A percentile compares a stretch with the other conserved stretches of the same genome.
These are phyloP conservation scores for Anaeromyces robustus DNA, from an alignment of 192 early-diverging fungal genomes.

Conservation along the genomic window DNA sequence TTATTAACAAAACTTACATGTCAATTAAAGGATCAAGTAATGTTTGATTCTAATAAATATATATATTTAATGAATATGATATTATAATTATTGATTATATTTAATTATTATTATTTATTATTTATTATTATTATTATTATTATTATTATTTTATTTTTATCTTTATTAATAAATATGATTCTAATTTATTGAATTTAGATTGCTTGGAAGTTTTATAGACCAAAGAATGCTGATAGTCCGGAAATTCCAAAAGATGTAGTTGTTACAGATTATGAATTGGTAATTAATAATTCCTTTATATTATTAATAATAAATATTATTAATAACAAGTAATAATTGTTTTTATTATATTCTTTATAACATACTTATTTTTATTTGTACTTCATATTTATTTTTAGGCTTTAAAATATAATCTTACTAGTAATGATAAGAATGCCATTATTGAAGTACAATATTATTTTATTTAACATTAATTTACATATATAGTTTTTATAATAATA, in stretches of 20 bases:
- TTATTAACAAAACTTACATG: slow-evolving; percentile 10
- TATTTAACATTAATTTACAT: not conserved
- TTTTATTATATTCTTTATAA: too few relatives aligned
- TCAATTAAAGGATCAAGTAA: slow-evolving; percentile 23
- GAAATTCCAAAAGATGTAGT: slow-evolving; percentile 4
- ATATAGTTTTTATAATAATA: not conserved
- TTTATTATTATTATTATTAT: too few relatives aligned
- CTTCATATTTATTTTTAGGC: slow-evolving; percentile 16
- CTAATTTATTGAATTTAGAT: too few relatives aligned
- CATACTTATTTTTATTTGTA: too few relatives aligned
- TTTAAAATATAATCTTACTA: slow-evolving; percentile 24
- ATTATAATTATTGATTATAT: too few relatives aligned
- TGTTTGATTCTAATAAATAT: too few relatives aligned
- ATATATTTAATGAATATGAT: not conserved
- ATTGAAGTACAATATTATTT: slow-evolving; percentile 14
- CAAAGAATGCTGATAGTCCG: slow-evolving; percentile 6
- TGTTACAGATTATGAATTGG: slow-evolving; percentile 17
- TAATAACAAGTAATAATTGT: not conserved
- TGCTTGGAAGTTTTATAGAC: slow-evolving; percentile 30
- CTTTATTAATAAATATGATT: too few relatives aligned
- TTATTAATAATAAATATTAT: not conserved
- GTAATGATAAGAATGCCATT: slow-evolving; percentile 19
- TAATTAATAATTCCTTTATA: slow-evolving; percentile 3
- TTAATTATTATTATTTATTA: too few relatives aligned
- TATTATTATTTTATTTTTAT: too few relatives aligned